A percentile compares a stretch with the other conserved stretches of the same genome.
These are phyloP conservation scores for Sclerotiophoma versabilis DNA, from an alignment of 2,329 filamentous ascomycete species.

Conservation along the genomic window DNA sequence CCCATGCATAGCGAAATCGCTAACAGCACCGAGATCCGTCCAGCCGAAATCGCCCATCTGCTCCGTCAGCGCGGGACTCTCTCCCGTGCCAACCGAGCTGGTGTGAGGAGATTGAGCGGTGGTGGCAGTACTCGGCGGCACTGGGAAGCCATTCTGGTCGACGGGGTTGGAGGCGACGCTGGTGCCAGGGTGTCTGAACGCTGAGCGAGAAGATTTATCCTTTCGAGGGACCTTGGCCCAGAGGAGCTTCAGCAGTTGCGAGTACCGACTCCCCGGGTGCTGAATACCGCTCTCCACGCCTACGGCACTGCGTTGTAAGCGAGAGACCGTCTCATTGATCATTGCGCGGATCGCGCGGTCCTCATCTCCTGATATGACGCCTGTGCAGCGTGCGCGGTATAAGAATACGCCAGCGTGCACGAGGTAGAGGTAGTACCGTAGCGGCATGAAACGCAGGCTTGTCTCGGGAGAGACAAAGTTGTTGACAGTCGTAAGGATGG, in stretches of 20 bases:
- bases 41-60: slow-evolving; percentile 59
- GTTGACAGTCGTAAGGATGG: slow-evolving; percentile 58
- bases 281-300: slow-evolving; percentile 47
- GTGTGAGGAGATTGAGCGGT: slow-evolving; percentile 42
- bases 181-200: slow-evolving; percentile 44
- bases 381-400: slow-evolving; percentile 57
- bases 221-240: slow-evolving; percentile 56
- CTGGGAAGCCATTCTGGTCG: slow-evolving; percentile 35
- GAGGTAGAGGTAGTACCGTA: slow-evolving; percentile 58
- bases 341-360: slow-evolving; percentile 56
- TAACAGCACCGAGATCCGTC: slow-evolving; percentile 57
- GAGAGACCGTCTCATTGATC: slow-evolving; percentile 55
- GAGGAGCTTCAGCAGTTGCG: slow-evolving; percentile 55
- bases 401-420: slow-evolving; percentile 59
- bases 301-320: slow-evolving; percentile 54
- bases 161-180: slow-evolving; percentile 36
- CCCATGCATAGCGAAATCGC: slow-evolving; percentile 57
- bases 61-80: slow-evolving; percentile 54
- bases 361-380: slow-evolving; percentile 57
- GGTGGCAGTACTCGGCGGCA: slow-evolving; percentile 23
- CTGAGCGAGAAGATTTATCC: slow-evolving; percentile 34
- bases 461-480: slow-evolving; percentile 59
- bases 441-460: slow-evolving; percentile 56
- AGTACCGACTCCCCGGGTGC: slow-evolving; percentile 57
- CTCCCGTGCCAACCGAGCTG: slow-evolving; percentile 47